These are phyloP conservation scores for Prunus padus DNA, from an alignment of 306 rosid genomes.

Conservation along the genomic window DNA sequence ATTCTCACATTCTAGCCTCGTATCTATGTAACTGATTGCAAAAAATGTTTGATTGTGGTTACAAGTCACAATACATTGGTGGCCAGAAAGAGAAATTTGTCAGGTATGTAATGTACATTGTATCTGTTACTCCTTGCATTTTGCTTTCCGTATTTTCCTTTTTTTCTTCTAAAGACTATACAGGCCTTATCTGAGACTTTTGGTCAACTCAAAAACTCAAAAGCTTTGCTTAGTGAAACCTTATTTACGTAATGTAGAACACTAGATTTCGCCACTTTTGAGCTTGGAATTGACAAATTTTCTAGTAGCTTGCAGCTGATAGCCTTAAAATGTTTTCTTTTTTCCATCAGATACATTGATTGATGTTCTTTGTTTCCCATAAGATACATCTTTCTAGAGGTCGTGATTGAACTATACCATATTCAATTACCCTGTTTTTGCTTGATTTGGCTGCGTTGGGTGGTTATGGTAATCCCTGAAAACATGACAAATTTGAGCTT, in stretches of 20 bases:
- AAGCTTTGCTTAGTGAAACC: neutral
- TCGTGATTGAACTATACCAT: neutral
- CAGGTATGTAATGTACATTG: constrained; percentile 32
- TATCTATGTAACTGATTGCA: constrained; percentile 28
- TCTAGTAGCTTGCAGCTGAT: neutral
- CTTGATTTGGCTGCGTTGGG: neutral
- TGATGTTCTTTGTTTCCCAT: neutral
- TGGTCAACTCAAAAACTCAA: neutral
- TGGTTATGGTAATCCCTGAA: neutral
- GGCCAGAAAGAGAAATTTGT: constrained; percentile 48
- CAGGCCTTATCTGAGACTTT: neutral
- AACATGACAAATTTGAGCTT: neutral
- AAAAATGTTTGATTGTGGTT: constrained; percentile 47
- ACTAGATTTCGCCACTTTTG: neutral
- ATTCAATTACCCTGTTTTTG: neutral
- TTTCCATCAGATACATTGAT: neutral
- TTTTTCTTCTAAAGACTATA: neutral
- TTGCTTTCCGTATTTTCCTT: neutral
- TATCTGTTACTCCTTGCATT: constrained; percentile 2
- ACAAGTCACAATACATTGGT: constrained; percentile 43
- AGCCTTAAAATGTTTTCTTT: neutral
- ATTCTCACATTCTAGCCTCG: constrained; percentile 18
- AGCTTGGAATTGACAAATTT: neutral
- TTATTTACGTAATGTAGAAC: neutral
- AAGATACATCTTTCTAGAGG: neutral